phyloP scores from a whole-genome alignment of 306 rosid genomes.

The Rubus parviflorus region DNA sequence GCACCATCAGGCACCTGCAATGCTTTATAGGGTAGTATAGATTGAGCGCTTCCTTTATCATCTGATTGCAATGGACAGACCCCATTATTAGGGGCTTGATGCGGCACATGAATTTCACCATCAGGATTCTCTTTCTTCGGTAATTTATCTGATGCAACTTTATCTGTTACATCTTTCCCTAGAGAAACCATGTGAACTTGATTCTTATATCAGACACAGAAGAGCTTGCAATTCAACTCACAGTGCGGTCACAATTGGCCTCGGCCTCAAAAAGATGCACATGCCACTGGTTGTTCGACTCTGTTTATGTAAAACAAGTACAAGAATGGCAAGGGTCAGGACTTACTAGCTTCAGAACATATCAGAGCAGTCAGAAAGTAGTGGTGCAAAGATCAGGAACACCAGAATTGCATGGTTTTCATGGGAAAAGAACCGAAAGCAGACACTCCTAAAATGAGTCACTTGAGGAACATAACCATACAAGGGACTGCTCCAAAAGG shows the following conservation, averaged over 20 bases:
- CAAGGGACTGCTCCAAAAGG: too few relatives aligned
- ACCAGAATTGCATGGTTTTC: background rate
- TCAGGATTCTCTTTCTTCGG: slow-evolving; percentile 40
- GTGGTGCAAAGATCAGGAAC: background rate
- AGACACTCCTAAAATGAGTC: background rate
- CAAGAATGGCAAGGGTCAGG: background rate
- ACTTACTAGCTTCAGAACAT: background rate
- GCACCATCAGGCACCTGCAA: slow-evolving; percentile 39
- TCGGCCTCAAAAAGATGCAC: slow-evolving; percentile 25
- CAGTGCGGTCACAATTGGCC: slow-evolving; percentile 25
- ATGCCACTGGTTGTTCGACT: slow-evolving; percentile 28
- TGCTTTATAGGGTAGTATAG: slow-evolving; percentile 25
- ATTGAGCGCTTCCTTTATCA: slow-evolving; percentile 28
- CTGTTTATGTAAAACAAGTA: slow-evolving; percentile 20
- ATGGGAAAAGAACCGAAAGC: background rate
- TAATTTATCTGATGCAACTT: slow-evolving; percentile 47
- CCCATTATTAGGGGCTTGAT: slow-evolving; percentile 35
- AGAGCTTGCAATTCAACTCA: slow-evolving; percentile 32
- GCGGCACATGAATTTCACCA: slow-evolving; percentile 35
- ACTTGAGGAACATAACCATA: background rate
- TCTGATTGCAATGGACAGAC: slow-evolving; percentile 32
- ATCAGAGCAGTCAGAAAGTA: background rate
- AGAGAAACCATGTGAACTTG: slow-evolving; percentile 65
- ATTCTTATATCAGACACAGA: slow-evolving; percentile 39
- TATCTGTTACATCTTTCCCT: slow-evolving; percentile 46